A percentile compares a stretch with the other conserved stretches of the same genome.
Evolutionary conservation across 345 rosid species (phyloP).

Genomic region (Hypericum androsaemum): DNA sequence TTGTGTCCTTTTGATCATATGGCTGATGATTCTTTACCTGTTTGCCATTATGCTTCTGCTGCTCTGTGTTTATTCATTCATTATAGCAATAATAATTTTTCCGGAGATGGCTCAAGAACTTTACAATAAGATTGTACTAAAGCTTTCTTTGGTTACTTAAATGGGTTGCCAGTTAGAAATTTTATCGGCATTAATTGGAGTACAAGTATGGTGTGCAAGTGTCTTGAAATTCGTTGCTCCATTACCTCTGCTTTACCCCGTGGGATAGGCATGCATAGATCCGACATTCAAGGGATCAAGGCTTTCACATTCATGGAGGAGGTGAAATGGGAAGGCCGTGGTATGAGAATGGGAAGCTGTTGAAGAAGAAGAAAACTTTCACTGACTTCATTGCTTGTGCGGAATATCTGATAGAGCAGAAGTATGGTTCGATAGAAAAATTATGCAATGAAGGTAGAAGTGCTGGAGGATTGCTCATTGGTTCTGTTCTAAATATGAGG

Average conservation of each 20-base stretch:
- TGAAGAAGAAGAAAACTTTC: slow-evolving; percentile 81
- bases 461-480: slow-evolving; percentile 90
- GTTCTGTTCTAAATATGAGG: slow-evolving; percentile 93
- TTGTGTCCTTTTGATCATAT: not conserved
- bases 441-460: slow-evolving; percentile 84
- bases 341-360: slow-evolving; percentile 85
- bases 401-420: slow-evolving; percentile 54
- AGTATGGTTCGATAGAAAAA: slow-evolving; percentile 67
- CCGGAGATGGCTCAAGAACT: too few relatives aligned
- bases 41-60: too few relatives aligned
- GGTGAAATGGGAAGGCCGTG: slow-evolving; percentile 98
- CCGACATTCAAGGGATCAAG: too few relatives aligned
- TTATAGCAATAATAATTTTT: too few relatives aligned
- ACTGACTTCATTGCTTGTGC: slow-evolving; percentile 80
- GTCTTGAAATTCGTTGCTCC: slow-evolving; percentile 3
- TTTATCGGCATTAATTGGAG: too few relatives aligned
- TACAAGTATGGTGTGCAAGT: not conserved
- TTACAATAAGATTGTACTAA: too few relatives aligned
- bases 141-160: too few relatives aligned
- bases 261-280: slow-evolving; percentile 50
- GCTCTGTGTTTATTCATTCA: too few relatives aligned
- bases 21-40: slow-evolving; percentile 4
- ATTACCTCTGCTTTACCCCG: too few relatives aligned
- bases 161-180: too few relatives aligned
- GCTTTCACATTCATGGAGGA: slow-evolving; percentile 90